phyloP scores from a whole-genome alignment of 2,329 filamentous ascomycete genomes.

The Mycogone perniciosa region DNA sequence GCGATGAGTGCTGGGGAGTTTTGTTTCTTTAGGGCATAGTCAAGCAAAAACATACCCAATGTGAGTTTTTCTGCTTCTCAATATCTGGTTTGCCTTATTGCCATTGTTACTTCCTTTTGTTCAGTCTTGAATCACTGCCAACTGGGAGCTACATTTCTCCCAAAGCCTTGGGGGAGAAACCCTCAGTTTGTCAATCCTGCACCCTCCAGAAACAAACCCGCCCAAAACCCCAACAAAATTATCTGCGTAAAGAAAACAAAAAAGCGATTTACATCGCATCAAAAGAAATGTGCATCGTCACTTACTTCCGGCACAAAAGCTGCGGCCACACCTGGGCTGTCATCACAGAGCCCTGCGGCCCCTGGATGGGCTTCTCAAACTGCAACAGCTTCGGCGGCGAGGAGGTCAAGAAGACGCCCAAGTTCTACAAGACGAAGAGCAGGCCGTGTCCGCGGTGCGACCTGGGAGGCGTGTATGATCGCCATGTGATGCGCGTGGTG shows the following conservation, averaged over 20 bases:
- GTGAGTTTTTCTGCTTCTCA: background rate
- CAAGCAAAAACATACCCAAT: background rate
- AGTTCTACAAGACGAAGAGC: conserved; percentile 29
- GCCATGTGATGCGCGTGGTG: conserved; percentile 42
- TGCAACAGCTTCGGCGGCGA: conserved; percentile 38
- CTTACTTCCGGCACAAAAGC: conserved; percentile 40
- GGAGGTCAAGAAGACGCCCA: conserved; percentile 28
- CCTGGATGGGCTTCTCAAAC: conserved; percentile 43
- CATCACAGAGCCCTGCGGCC: conserved; percentile 41
- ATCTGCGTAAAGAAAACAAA: background rate
- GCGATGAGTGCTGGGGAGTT: conserved; percentile 1
- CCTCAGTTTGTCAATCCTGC: background rate
- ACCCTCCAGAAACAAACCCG: background rate
- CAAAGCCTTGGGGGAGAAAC: too few relatives aligned
- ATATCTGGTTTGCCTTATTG: conserved; percentile 1
- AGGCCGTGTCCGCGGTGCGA: conserved; percentile 38
- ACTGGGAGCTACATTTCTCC: background rate
- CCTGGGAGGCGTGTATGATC: conserved; percentile 38
- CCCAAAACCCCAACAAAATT: background rate
- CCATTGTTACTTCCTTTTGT: background rate
- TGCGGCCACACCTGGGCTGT: conserved; percentile 50
- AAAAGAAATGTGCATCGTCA: conserved; percentile 40
- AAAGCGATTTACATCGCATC: background rate
- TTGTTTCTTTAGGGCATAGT: background rate
- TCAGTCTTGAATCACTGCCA: conserved; percentile 9